Evolutionary conservation across 208 protist genomes (phyloP).

Genomic region (Leishmania lainsoni): DNA sequence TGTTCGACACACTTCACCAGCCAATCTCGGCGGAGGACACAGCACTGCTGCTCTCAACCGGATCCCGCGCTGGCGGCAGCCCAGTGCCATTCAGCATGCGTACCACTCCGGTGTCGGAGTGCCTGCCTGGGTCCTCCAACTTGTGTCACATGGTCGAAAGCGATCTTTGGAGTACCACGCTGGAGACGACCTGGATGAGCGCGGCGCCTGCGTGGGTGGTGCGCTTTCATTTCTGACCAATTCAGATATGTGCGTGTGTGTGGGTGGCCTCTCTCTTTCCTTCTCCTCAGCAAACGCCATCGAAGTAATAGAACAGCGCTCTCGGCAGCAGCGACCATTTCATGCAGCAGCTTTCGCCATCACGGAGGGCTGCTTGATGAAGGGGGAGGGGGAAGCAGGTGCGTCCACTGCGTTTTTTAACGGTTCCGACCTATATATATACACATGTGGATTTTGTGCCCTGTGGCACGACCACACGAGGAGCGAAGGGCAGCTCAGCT

Average conservation of each 20-base stretch:
- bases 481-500: not conserved
- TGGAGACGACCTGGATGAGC: slow-evolving; percentile 75
- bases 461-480: not conserved
- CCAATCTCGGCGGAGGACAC: slow-evolving; percentile 27
- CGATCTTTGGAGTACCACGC: slow-evolving; percentile 25
- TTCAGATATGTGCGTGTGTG: not conserved
- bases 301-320: no score
- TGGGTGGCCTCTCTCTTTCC: not conserved
- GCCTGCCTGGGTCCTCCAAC: slow-evolving; percentile 1
- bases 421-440: no score
- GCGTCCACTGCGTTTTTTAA: not conserved
- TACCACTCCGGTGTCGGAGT: slow-evolving; percentile 2
- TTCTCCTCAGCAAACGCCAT: no score
- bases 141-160: slow-evolving; percentile 22
- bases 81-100: slow-evolving; percentile 18
- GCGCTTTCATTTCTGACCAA: slow-evolving; percentile 43
- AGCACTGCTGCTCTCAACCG: slow-evolving; percentile 22
- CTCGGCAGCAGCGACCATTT: no score
- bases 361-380: no score
- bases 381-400: not conserved
- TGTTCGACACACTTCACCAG: slow-evolving; percentile 20
- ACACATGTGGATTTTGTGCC: not conserved
- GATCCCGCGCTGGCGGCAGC: slow-evolving; percentile 18
- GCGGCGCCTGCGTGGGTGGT: slow-evolving; percentile 68
- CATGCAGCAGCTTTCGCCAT: no score